Base-by-base conservation (phyloP, 2,329 filamentous ascomycete species). In the Alternaria burnsii region DNA sequence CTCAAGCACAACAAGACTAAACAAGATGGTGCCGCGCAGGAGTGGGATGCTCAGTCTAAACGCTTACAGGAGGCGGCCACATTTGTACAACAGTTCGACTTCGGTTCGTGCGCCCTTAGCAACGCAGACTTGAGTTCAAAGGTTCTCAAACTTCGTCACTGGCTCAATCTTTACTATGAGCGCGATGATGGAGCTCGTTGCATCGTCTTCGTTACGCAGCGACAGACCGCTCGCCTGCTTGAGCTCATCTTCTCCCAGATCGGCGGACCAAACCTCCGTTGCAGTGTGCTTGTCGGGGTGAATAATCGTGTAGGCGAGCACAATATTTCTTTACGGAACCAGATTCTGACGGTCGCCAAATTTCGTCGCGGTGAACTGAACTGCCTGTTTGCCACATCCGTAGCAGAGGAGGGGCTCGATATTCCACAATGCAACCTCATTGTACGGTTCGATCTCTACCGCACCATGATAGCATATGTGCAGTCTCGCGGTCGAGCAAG, bases 401-500 rank as follows among this genome's bases (percentile, higher is more conserved):
- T 89, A 2, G 88, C 86, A 4, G 88, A 90, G 71, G 88, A 90
- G 77, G 88, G 88, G 0, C 82, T 90, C 8, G 88, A 90, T 71
- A 88, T 89, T 22, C 87, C 87, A 5, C 86, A 88, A 60, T 90
- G 88, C 77, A 89, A 89, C 65, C 75, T 89, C n/a, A 84, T 89
- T 11, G 79, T 89, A 26, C 82, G 94, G 2, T 99, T 97, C 71
- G 93, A 98, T 73, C 85, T 97, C 3, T 97, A 93, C 78, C 84
- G 86, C 11, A 97, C 94, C 0, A 88, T 97, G 77, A 98, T 98
- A 53, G 92, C 97, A 72, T 98, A 97, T 74, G 89, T 98, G 20
- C 95, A 99, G 76, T 97, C 94, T 14, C 87, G 93, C 63, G 95
- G 95, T 0, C 87, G 95, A 55, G 95, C 95, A 12, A 87, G 95